Evolutionary conservation across 306 rosid species (phyloP).

Genomic region (Medicago lupulina): DNA sequence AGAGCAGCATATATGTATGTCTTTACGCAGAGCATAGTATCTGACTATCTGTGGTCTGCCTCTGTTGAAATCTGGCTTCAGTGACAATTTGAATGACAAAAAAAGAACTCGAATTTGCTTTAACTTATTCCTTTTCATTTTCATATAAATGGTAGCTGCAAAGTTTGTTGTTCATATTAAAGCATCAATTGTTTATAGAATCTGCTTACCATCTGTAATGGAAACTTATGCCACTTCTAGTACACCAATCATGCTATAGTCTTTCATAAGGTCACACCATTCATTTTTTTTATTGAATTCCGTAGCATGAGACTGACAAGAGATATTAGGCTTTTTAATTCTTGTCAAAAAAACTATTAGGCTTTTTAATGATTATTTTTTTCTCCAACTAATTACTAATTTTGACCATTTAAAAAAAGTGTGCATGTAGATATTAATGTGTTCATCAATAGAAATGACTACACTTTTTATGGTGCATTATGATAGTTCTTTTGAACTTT

Average conservation of each 20-base stretch:
- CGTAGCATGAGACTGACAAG: not conserved
- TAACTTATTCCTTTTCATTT: slow-evolving; percentile 49
- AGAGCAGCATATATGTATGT: slow-evolving; percentile 34
- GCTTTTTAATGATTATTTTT: too few relatives aligned
- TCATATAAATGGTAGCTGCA: slow-evolving; percentile 35
- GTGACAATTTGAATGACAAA: slow-evolving; percentile 23
- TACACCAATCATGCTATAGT: slow-evolving; percentile 45
- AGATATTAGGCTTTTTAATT: not conserved
- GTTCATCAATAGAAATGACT: too few relatives aligned
- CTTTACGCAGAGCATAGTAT: slow-evolving; percentile 45
- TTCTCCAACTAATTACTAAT: too few relatives aligned
- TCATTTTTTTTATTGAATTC: slow-evolving; percentile 1
- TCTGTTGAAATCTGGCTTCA: slow-evolving; percentile 38
- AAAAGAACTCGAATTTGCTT: slow-evolving; percentile 55
- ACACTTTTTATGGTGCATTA: too few relatives aligned
- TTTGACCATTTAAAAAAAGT: too few relatives aligned
- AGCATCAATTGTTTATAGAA: slow-evolving; percentile 47
- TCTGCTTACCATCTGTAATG: slow-evolving; percentile 37
- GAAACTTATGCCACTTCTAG: slow-evolving; percentile 48
- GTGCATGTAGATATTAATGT: too few relatives aligned
- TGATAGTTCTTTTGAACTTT: too few relatives aligned
- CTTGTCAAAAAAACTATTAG: too few relatives aligned
- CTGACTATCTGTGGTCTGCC: slow-evolving; percentile 49
- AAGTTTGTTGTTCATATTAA: slow-evolving; percentile 40
- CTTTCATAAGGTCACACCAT: slow-evolving; percentile 37